Percentiles rank a stretch among this genome's conserved stretches.
Conservation (phyloP, 108 stramenopile genomes). For the Cyclostephanos tholiformis region DNA sequence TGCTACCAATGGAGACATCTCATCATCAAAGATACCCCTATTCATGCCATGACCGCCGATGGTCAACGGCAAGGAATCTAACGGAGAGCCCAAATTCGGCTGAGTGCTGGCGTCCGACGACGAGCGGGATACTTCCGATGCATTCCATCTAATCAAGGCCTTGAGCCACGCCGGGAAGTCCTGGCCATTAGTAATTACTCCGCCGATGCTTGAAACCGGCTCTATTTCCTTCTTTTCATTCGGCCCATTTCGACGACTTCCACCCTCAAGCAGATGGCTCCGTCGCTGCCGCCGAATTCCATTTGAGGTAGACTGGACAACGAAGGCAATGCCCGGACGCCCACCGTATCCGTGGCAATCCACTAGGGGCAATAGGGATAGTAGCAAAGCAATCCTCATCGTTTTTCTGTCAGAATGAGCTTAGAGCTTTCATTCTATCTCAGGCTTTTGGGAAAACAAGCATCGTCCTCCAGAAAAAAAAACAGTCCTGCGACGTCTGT, state of each 20-base stretch:
- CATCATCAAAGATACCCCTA: constrained; percentile 26
- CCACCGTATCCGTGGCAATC: neutral
- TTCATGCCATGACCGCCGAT: constrained; percentile 10
- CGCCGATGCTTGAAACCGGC: neutral
- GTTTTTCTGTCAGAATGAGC: neutral
- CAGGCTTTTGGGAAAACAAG: neutral
- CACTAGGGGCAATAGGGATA: neutral
- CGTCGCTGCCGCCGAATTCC: neutral
- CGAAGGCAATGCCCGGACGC: constrained; percentile 6
- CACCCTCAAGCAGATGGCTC: neutral
- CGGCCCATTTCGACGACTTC: neutral
- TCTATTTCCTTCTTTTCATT: neutral
- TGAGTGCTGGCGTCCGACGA: neutral
- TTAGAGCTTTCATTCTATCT: too few species aligned
- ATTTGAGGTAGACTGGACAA: constrained; percentile 7
- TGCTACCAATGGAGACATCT: constrained; percentile 45
- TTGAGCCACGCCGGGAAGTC: constrained; percentile 21
- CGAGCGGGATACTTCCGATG: neutral
- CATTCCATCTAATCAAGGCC: constrained; percentile 17
- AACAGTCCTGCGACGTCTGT: too few species aligned
- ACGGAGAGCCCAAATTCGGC: constrained; percentile 6
- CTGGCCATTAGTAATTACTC: neutral
- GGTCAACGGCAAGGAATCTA: constrained; percentile 36
- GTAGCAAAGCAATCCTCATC: neutral
- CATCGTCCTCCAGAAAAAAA: too few species aligned